phyloP scores from a whole-genome alignment of 2,329 filamentous ascomycete genomes.

The Ilyonectria mors-panacis region DNA sequence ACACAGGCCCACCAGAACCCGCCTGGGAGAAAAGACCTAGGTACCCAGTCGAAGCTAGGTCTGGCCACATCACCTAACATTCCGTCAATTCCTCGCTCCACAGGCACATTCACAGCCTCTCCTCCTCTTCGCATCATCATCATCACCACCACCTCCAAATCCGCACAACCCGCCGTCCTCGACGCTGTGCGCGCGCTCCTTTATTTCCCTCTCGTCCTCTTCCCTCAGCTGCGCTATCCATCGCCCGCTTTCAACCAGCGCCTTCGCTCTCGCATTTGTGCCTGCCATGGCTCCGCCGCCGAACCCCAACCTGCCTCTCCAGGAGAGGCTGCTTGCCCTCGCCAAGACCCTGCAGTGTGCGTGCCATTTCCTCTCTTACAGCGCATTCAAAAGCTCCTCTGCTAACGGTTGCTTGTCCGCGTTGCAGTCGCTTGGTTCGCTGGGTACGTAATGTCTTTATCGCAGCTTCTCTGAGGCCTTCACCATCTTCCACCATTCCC shows the following conservation, averaged over 20 bases:
- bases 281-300: conserved; percentile 79
- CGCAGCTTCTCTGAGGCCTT: conserved; percentile 12
- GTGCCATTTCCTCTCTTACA: conserved; percentile 51
- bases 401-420: conserved; percentile 42
- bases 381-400: conserved; percentile 25
- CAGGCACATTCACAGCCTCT: conserved; percentile 3
- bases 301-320: conserved; percentile 76
- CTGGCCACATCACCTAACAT: conserved; percentile 4
- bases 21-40: conserved; percentile 5
- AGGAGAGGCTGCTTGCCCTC: conserved; percentile 81
- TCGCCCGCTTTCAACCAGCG: conserved; percentile 27
- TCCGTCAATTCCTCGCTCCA: too few relatives aligned
- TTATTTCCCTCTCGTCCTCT: conserved; percentile 33
- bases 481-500: conserved; percentile 1
- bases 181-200: conserved; percentile 26
- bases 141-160: conserved; percentile 16
- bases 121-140: conserved; percentile 24
- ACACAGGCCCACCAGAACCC: conserved; percentile 13
- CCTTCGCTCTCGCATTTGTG: conserved; percentile 1
- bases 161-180: neutral
- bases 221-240: conserved; percentile 17
- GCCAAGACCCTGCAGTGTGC: conserved; percentile 94
- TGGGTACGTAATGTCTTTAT: conserved; percentile 72
- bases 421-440: conserved; percentile 81
- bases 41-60: conserved; percentile 11